These are phyloP conservation scores for Ramalina intermedia DNA, from an alignment of 495 filamentous ascomycete genomes.

Conservation along the genomic window DNA sequence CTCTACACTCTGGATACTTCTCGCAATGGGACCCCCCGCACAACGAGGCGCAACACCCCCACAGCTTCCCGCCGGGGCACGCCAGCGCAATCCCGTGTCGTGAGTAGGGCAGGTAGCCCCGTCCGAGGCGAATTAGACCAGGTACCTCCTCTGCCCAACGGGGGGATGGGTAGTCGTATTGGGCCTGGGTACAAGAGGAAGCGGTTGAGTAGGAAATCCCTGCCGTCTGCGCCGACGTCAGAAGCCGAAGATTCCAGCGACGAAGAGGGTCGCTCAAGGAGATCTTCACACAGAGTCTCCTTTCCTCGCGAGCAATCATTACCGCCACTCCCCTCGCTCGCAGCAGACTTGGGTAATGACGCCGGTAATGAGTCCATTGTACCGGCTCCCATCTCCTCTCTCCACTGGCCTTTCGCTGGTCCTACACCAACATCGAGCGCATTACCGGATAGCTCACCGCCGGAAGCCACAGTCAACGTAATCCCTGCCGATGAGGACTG, in stretches of 20 bases:
- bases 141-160: background rate
- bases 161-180: background rate
- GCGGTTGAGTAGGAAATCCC: background rate
- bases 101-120: conserved; percentile 5
- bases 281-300: too few relatives aligned
- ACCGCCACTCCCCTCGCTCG: too few relatives aligned
- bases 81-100: conserved; percentile 3
- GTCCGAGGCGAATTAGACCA: background rate
- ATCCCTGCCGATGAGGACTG: background rate
- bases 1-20: background rate
- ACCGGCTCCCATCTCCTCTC: background rate
- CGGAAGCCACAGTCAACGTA: background rate
- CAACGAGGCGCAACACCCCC: conserved; percentile 1
- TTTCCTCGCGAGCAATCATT: too few relatives aligned
- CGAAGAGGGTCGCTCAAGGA: background rate
- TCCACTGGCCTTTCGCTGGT: background rate
- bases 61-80: background rate
- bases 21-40: background rate
- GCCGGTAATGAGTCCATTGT: background rate
- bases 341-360: too few relatives aligned
- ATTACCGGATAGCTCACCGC: background rate
- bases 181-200: conserved; percentile 4
- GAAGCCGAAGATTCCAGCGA: background rate
- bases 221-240: background rate
- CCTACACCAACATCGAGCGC: background rate